Conservation (phyloP, 176 grass and related monocot genomes). For the Alloteropsis semialata region DNA sequence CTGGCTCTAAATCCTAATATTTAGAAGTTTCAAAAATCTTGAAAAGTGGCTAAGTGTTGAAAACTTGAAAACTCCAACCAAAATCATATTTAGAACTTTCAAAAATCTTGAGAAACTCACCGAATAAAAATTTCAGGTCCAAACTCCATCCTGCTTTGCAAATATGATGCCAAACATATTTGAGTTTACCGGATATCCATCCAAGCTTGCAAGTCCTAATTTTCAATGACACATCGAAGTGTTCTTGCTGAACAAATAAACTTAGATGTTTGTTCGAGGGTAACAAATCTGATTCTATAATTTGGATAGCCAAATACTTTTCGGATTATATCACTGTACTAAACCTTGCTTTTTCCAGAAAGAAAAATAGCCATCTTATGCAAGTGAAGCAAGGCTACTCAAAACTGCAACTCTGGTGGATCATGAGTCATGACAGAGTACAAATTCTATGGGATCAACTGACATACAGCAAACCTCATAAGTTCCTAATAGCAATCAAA, state of each 20-base stretch:
- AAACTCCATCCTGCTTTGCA: no score
- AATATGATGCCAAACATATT: neutral
- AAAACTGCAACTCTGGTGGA: neutral
- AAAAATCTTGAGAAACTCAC: neutral
- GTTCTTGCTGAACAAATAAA: neutral
- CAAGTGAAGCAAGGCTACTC: neutral
- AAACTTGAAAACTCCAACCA: neutral
- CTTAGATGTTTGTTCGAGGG: neutral
- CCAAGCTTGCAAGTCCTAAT: neutral
- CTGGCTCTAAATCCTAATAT: neutral
- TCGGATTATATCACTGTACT: neutral
- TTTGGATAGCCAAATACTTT: neutral
- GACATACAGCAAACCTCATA: neutral
- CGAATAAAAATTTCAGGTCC: no score
- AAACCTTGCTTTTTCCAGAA: neutral
- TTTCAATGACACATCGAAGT: neutral
- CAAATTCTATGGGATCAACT: neutral
- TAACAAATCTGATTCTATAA: neutral
- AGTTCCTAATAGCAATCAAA: constrained; percentile 2
- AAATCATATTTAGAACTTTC: neutral
- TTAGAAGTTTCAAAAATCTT: neutral
- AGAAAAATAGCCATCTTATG: neutral
- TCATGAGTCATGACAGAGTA: neutral
- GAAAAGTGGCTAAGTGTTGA: no score
- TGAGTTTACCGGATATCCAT: no score